Evolutionary conservation across 257 asterid species (phyloP), one percentile per base, ranked within the genome.

Genomic region (Nicotiana noctiflora): DNA sequence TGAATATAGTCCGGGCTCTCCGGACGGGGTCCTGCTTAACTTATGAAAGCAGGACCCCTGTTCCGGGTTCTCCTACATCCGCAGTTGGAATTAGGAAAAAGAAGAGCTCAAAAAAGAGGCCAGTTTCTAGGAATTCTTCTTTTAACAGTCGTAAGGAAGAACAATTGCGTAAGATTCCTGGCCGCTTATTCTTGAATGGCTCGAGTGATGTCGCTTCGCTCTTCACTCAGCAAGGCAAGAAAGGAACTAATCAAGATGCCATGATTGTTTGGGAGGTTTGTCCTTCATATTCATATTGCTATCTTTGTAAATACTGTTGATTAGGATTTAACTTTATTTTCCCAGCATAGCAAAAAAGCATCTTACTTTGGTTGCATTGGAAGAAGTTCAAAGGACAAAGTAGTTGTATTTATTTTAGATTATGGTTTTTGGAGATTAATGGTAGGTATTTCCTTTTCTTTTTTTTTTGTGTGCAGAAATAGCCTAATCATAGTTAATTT

Each of bases 1-100:
- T 95, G 67, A 88, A 91, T 86, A 55, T 93, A 77, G 81, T 93
- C 89, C 90, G 99, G 97, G 96, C 98, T 93, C 97, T 93, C 63
- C 87, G 95, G 84, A 90, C 91, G 98, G 99, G 99, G 90, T 93
- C 97, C 99, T 95, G 99, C 90, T 88, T 95, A 76, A 85, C 98
- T 32, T 51, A 84, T 6, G 99, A 93, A 86, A 92, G 97, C 93
- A 85, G 97, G 97, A 91, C 87, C 94, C 93, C 97, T 52, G 84
- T 86, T 84, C 88, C 91, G 15, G 92, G 92, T 62, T 90, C 98
- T 81, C 96, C 97, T 2, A 76, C 84, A 32, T 67, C 84, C 53
- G 46, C 82, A 1, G 55, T 81, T 84, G 88, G 87, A 62, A 63
- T 85, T 83, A 80, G 86, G 75, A 89, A 84, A 89, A 88, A 85